phyloP scores from a whole-genome alignment of 257 asterid species.

The Nicotiana sylvestris region DNA sequence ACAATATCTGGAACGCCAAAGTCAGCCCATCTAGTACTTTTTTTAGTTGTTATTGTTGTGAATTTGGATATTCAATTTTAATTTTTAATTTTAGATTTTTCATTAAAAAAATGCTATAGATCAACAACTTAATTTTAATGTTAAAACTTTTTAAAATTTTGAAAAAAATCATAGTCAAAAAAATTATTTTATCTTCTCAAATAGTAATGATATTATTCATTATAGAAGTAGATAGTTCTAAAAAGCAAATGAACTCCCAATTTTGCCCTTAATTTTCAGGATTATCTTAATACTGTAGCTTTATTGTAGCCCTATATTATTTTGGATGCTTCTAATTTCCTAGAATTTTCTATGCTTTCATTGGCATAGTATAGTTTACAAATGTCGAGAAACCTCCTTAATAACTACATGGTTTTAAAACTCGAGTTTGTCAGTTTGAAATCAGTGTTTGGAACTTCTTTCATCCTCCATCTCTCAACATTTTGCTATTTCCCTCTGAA shows the following conservation, averaged over 20 bases:
- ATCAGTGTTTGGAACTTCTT: not conserved
- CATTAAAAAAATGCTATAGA: not conserved
- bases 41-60: not conserved
- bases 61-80: not conserved
- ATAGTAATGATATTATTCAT: not conserved
- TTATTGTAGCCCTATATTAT: not conserved
- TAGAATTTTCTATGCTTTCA: conserved; percentile 20
- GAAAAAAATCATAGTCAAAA: not conserved
- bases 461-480: not conserved
- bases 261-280: not conserved
- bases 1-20: not conserved
- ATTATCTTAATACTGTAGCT: not conserved
- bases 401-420: not conserved
- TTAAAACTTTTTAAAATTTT: no score
- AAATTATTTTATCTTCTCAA: not conserved
- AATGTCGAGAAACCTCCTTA: conserved; percentile 4
- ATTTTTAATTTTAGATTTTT: not conserved
- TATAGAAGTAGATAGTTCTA: not conserved
- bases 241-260: not conserved
- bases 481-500: not conserved
- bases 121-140: no score
- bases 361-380: conserved; percentile 13
- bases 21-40: not conserved
- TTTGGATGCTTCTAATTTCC: conserved; percentile 39
- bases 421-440: not conserved